These are phyloP conservation scores for Yarrowia yakushimensis DNA, from an alignment of 805 yeast genomes.

Conservation along the genomic window DNA sequence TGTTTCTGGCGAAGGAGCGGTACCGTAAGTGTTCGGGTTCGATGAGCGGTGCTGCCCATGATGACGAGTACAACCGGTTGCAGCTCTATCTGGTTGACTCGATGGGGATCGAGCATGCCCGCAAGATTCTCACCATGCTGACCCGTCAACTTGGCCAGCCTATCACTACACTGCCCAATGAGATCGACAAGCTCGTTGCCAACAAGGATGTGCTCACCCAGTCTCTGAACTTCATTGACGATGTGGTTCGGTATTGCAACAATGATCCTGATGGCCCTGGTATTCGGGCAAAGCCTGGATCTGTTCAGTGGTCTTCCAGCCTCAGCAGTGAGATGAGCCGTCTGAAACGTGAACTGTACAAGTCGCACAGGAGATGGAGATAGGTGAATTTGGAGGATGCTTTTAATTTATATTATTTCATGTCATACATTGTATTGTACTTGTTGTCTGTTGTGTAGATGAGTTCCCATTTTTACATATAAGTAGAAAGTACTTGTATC, in stretches of 20 bases:
- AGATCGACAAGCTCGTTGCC: background rate
- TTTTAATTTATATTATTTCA: background rate
- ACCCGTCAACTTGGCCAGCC: background rate
- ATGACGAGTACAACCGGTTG: conserved; percentile 2
- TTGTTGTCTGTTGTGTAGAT: too few relatives aligned
- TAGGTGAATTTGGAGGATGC: background rate
- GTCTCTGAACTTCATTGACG: background rate
- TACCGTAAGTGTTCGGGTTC: background rate
- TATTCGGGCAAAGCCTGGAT: background rate
- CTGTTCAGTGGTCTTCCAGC: background rate
- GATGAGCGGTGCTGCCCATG: background rate
- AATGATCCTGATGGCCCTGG: conserved; percentile 16
- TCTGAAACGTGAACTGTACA: background rate
- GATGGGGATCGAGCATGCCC: background rate
- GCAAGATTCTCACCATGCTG: background rate
- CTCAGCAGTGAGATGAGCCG: background rate
- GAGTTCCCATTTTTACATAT: too few relatives aligned
- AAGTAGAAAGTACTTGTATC: too few relatives aligned
- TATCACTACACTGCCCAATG: background rate
- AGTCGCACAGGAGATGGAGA: background rate
- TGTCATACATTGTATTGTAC: background rate
- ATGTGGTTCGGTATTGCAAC: background rate
- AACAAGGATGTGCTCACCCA: background rate
- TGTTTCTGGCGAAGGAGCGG: background rate
- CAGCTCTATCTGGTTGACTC: conserved; percentile 1